Conservation (phyloP, 2,329 filamentous ascomycete genomes). For the Ceratocystis colombiana region DNA sequence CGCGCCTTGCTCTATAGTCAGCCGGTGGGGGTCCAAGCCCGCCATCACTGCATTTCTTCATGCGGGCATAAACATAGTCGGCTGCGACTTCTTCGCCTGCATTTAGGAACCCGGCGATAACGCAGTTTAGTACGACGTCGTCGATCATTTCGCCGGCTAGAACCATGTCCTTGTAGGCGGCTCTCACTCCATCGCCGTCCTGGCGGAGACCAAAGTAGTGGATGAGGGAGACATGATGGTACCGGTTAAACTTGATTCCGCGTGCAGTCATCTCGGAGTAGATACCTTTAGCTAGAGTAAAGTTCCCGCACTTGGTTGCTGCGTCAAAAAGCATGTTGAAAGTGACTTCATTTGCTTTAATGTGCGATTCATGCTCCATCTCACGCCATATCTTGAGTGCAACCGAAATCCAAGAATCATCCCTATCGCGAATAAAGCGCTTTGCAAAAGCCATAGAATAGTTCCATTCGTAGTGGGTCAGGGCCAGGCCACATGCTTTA, state of each 20-base stretch:
- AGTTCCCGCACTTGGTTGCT: slow-evolving; percentile 77
- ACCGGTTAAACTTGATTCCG: slow-evolving; percentile 59
- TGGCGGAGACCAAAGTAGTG: slow-evolving; percentile 68
- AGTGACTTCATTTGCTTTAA: slow-evolving; percentile 63
- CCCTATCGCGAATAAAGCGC: slow-evolving; percentile 48
- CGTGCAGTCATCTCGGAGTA: slow-evolving; percentile 69
- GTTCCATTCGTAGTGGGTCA: slow-evolving; percentile 68
- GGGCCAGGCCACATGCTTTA: slow-evolving; percentile 57
- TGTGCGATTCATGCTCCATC: slow-evolving; percentile 66
- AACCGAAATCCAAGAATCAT: slow-evolving; percentile 31
- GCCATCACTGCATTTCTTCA: slow-evolving; percentile 54
- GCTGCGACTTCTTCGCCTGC: slow-evolving; percentile 68
- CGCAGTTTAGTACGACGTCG: slow-evolving; percentile 73
- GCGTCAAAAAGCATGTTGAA: slow-evolving; percentile 90
- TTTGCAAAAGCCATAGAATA: slow-evolving; percentile 70
- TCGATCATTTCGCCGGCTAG: slow-evolving; percentile 78
- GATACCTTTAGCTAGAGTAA: slow-evolving; percentile 71
- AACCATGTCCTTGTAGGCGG: slow-evolving; percentile 75
- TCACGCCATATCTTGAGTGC: slow-evolving; percentile 73
- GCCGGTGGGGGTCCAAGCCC: slow-evolving; percentile 28
- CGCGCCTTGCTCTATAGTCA: slow-evolving; percentile 40
- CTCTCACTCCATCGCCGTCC: slow-evolving; percentile 63
- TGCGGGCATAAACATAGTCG: slow-evolving; percentile 69
- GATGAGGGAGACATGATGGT: slow-evolving; percentile 71
- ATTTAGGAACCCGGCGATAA: slow-evolving; percentile 67